These are phyloP conservation scores for Alternaria dauci DNA, from an alignment of 2,329 filamentous ascomycete genomes.

Conservation along the genomic window DNA sequence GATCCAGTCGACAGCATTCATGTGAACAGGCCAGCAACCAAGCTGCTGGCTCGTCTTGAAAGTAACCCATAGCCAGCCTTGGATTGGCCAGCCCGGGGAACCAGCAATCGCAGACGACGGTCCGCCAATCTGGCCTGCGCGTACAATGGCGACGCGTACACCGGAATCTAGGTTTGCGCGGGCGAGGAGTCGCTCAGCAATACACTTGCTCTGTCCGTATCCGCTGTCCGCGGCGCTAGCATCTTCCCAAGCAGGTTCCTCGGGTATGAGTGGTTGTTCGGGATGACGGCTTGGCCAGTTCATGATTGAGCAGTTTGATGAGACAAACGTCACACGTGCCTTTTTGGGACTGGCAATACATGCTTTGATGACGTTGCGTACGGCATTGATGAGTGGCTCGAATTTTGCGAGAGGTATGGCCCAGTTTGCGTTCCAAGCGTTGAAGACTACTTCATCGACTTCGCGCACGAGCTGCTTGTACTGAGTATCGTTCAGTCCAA, in stretches of 20 bases:
- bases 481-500: background rate
- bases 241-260: background rate
- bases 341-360: background rate
- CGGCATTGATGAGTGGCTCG: background rate
- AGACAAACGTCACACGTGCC: background rate
- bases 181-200: background rate
- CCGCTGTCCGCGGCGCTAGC: background rate
- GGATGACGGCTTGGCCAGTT: constrained; percentile 1
- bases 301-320: background rate
- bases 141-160: background rate
- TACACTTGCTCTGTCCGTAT: constrained; percentile 1
- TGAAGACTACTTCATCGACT: background rate
- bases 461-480: background rate
- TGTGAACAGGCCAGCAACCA: background rate
- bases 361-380: background rate
- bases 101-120: background rate
- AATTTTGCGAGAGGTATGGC: background rate
- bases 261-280: background rate
- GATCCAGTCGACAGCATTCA: constrained; percentile 9
- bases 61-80: background rate
- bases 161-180: background rate
- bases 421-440: constrained; percentile 7
- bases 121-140: background rate
- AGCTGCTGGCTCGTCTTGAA: background rate
- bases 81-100: background rate